A percentile compares a stretch with the other conserved stretches of the same genome.
Evolutionary conservation across 148 eudicot species (phyloP).

Genomic region (Rhododendron ovatum): DNA sequence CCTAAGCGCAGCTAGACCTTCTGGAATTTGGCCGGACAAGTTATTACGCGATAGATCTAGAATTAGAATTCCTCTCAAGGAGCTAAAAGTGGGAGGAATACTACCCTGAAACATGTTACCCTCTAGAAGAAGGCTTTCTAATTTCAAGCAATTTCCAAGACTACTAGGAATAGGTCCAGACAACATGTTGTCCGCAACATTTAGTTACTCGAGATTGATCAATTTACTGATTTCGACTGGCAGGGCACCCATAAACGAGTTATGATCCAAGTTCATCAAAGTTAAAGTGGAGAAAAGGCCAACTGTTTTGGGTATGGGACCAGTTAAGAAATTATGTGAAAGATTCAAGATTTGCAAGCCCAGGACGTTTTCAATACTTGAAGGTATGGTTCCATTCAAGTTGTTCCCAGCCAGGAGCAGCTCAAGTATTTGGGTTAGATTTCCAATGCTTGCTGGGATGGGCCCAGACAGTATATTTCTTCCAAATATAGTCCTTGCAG

Average conservation of each 20-base stretch:
- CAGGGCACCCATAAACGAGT: background rate
- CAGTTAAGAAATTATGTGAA: slow-evolving; percentile 9
- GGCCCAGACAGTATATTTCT: background rate
- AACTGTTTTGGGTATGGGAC: slow-evolving; percentile 15
- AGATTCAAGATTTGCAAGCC: slow-evolving; percentile 11
- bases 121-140: background rate
- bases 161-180: background rate
- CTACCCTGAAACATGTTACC: slow-evolving; percentile 1
- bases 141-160: background rate
- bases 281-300: background rate
- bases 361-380: slow-evolving; percentile 1
- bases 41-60: background rate
- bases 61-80: background rate
- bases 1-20: background rate
- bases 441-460: slow-evolving; percentile 11
- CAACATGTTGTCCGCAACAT: background rate
- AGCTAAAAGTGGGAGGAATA: background rate
- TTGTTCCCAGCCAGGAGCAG: background rate
- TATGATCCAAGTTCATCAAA: background rate
- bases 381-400: slow-evolving; percentile 20
- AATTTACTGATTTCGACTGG: background rate
- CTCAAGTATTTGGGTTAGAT: slow-evolving; percentile 1
- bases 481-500: background rate
- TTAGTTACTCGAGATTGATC: background rate
- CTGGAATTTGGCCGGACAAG: slow-evolving; percentile 1